A percentile compares a stretch with the other conserved stretches of the same genome.
Evolutionary conservation across 176 grass and related monocot species (phyloP).

Genomic region (Rhynchospora breviuscula): DNA sequence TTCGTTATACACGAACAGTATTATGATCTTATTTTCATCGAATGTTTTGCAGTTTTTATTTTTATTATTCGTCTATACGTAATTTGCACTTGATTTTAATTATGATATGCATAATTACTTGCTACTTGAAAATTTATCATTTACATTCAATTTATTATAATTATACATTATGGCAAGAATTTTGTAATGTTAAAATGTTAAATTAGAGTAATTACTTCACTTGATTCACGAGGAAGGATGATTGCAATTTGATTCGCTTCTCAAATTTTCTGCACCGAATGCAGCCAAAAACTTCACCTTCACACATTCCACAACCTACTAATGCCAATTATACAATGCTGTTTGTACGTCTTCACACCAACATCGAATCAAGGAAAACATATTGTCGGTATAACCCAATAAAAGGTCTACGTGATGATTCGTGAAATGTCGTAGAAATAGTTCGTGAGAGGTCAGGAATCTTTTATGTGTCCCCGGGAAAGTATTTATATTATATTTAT

Average conservation of each 20-base stretch:
- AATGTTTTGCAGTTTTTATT: neutral
- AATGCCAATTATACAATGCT: neutral
- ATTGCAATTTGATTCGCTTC: neutral
- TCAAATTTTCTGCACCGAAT: neutral
- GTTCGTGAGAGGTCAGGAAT: neutral
- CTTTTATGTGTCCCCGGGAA: neutral
- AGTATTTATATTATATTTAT: neutral
- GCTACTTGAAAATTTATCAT: neutral
- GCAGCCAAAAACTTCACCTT: neutral
- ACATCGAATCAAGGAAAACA: no score
- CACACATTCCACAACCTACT: neutral
- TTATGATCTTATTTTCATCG: neutral
- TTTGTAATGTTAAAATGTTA: neutral
- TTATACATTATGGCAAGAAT: neutral
- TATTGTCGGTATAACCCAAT: no score
- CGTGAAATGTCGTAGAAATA: constrained; percentile 3
- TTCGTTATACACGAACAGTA: neutral
- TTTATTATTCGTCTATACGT: neutral
- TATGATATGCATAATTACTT: neutral
- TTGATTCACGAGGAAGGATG: no score
- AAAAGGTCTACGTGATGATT: neutral
- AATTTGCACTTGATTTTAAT: neutral
- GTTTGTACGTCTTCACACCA: neutral
- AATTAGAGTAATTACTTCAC: neutral
- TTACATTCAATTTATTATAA: neutral